These are phyloP conservation scores for Fragaria iinumae DNA, from an alignment of 306 rosid genomes.

Conservation along the genomic window DNA sequence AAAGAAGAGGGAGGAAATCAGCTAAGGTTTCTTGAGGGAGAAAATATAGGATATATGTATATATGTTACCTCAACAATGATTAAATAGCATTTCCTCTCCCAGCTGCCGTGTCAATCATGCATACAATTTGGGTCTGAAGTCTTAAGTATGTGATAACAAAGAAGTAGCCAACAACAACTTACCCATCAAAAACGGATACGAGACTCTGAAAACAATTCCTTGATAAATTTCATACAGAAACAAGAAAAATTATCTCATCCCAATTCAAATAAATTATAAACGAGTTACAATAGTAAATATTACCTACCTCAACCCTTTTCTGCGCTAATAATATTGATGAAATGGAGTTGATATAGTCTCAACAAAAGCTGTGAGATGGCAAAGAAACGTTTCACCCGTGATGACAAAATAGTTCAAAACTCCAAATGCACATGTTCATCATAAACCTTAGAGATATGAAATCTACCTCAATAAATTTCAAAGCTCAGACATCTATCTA, in stretches of 20 bases:
- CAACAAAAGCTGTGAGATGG: slow-evolving; percentile 90
- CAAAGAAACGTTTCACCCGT: slow-evolving; percentile 67
- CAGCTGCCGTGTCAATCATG: slow-evolving; percentile 72
- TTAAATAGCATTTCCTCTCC: slow-evolving; percentile 51
- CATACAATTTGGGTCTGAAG: slow-evolving; percentile 56
- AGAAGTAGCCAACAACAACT: slow-evolving; percentile 39
- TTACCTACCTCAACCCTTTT: slow-evolving; percentile 95
- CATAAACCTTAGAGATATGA: slow-evolving; percentile 65
- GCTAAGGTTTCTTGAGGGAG: not conserved
- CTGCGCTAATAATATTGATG: slow-evolving; percentile 75
- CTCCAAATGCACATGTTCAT: slow-evolving; percentile 65
- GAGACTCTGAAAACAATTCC: slow-evolving; percentile 44
- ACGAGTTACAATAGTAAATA: slow-evolving; percentile 48
- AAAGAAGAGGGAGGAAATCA: not conserved
- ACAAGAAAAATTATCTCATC: slow-evolving; percentile 28
- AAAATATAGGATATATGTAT: slow-evolving; percentile 33
- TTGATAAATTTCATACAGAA: slow-evolving; percentile 41
- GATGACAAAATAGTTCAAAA: slow-evolving; percentile 53
- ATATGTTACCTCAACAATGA: slow-evolving; percentile 80
- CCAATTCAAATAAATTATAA: slow-evolving; percentile 38
- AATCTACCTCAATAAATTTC: slow-evolving; percentile 87
- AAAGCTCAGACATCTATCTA: slow-evolving; percentile 77
- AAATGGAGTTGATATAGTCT: slow-evolving; percentile 78
- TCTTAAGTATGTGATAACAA: slow-evolving; percentile 41
- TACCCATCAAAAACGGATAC: slow-evolving; percentile 31